Base-by-base conservation (phyloP, 1,284 basidiomycete species). In the Puccinia horiana region DNA sequence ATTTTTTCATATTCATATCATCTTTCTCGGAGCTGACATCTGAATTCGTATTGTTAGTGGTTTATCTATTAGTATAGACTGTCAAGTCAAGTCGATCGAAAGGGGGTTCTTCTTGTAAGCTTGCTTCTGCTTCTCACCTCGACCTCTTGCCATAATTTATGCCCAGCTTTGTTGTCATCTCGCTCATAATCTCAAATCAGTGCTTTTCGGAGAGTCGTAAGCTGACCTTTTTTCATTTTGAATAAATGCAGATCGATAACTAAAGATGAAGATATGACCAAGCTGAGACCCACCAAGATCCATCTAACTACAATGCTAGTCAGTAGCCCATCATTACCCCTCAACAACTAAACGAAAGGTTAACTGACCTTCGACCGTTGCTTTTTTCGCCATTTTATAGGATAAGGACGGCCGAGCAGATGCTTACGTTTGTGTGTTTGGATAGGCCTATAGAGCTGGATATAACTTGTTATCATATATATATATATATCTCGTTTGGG, bases 341-440 rank as follows among this genome's bases (percentile, higher is more conserved):
- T 72, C 32, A 4, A 32, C n/a, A 29, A 42, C 18, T 11, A 29
- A 44, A 47, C n/a, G 12, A 9, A 5, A 47, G 26, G 42, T 2
- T 8, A n/a, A 44, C 1, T 5, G 42, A 2, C 42, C 1, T 42
- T 42, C 5, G 42, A 44, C n/a, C 35, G 52, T 9, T 37, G 26
- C 49, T 1, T 2, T 42, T 42, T 14, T 32, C n/a, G 16, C 0
- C 16, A 37, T 52, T 58, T 76, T 40, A 0, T 40, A 76, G 73
- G 73, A 76, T n/a, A 35, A 61, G 23, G 73, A 76, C 40, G 73
- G 73, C 18, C 29, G 52, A 56, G 4, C 32, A 9, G 54, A 54
- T 61, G 73, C 73, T 40, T 76, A 56, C 26, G 35, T 42, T 54
- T 76, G 73, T 52, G 35, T 76, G n/a, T 76, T 76, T 61, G 73